Percentiles rank a stretch among this genome's conserved stretches.
phyloP scores from a whole-genome alignment of 192 early-diverging fungal genomes.

The Haplosporangium gracile region DNA sequence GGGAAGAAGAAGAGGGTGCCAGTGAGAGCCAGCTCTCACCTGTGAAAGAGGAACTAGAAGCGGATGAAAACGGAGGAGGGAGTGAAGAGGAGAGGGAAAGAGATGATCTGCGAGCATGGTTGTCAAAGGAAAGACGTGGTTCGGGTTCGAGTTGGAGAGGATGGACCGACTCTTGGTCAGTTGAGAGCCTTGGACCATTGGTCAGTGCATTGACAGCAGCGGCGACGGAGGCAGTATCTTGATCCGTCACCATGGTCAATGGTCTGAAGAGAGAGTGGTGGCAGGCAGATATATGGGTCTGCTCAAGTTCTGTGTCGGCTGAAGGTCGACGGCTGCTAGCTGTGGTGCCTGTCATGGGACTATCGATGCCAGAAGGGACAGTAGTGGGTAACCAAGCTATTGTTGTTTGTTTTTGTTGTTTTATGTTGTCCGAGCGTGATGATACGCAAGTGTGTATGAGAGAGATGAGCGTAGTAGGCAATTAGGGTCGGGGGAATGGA shows the following conservation, averaged over 20 bases:
- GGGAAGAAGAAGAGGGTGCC: background rate
- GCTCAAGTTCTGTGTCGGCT: background rate
- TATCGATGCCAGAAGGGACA: background rate
- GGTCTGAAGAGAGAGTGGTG: background rate
- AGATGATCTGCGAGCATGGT: background rate
- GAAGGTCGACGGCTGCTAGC: background rate
- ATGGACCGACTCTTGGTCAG: conserved; percentile 20
- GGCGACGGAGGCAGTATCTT: background rate
- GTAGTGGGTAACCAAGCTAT: background rate
- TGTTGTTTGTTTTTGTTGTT: background rate
- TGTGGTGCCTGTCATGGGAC: conserved; percentile 11
- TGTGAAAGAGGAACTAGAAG: background rate
- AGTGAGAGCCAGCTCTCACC: conserved; percentile 8
- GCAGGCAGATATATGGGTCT: background rate
- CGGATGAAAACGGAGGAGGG: background rate
- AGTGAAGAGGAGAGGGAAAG: background rate
- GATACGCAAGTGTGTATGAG: background rate
- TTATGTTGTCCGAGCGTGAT: background rate
- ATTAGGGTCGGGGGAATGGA: background rate
- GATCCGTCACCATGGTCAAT: background rate
- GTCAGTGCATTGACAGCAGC: background rate
- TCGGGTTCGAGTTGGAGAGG: conserved; percentile 26
- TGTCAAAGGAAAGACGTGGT: conserved; percentile 13
- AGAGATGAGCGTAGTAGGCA: background rate
- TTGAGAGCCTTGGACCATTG: conserved; percentile 5